phyloP scores from a whole-genome alignment of 768 basidiomycete species.

The Pleurotus ostreatus region DNA sequence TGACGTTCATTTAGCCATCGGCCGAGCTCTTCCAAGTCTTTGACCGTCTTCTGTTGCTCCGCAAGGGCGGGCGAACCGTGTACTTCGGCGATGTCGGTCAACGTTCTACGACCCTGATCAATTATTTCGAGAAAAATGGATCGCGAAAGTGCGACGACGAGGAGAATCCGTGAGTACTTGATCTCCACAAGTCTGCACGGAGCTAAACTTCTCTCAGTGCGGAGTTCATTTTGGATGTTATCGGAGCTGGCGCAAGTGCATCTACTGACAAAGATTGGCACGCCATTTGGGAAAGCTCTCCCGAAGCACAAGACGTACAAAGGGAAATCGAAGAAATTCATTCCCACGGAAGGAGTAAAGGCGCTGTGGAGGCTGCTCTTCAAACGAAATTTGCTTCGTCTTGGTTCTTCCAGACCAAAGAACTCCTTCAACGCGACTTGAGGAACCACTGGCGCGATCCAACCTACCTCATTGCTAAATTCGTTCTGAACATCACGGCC shows the following conservation, averaged over 20 bases:
- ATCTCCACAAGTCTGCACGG: not conserved
- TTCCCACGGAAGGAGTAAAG: conserved; percentile 42
- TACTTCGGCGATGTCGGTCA: conserved; percentile 72
- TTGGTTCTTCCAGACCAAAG: conserved; percentile 44
- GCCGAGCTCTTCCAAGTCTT: conserved; percentile 81
- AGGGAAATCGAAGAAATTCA: conserved; percentile 45
- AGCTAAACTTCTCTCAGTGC: conserved; percentile 29
- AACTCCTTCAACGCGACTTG: conserved; percentile 40
- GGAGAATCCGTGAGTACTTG: conserved; percentile 65
- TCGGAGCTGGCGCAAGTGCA: conserved; percentile 69
- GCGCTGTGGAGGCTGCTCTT: conserved; percentile 31
- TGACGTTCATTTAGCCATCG: conserved; percentile 57
- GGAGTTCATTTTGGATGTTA: conserved; percentile 64
- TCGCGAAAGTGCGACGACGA: conserved; percentile 53
- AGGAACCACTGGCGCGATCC: conserved; percentile 54
- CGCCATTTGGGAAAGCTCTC: conserved; percentile 44
- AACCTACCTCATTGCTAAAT: conserved; percentile 56
- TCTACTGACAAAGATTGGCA: conserved; percentile 53
- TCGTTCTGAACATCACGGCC: conserved; percentile 48
- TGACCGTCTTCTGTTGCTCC: conserved; percentile 72
- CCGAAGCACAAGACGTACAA: conserved; percentile 27
- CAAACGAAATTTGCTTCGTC: conserved; percentile 46
- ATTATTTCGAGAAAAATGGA: conserved; percentile 76
- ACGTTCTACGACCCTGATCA: conserved; percentile 55
- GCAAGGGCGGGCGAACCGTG: conserved; percentile 72